These are phyloP conservation scores for Cytospora chrysosperma DNA, from an alignment of 2,329 filamentous ascomycete genomes.

Conservation along the genomic window DNA sequence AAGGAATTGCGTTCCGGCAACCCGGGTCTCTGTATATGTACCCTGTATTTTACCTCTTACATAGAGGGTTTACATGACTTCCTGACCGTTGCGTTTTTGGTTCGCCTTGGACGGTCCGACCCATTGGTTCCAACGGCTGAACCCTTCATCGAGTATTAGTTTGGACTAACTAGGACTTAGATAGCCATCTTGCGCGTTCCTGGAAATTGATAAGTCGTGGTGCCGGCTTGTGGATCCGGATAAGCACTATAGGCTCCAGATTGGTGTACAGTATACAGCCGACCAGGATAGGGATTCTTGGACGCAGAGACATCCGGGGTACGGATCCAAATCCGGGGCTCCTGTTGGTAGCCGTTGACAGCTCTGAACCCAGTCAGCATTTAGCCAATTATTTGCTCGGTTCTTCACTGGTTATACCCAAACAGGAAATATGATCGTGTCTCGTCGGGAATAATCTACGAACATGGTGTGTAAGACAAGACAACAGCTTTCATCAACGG, in stretches of 20 bases:
- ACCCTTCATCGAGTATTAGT: not conserved
- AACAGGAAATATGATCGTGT: not conserved
- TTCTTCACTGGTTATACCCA: not conserved
- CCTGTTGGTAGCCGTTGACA: not conserved
- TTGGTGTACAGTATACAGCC: conserved; percentile 13
- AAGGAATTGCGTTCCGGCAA: not conserved
- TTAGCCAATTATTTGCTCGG: conserved; percentile 6
- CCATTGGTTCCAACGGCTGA: not conserved
- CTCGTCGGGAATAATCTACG: not conserved
- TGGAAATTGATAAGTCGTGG: conserved; percentile 8
- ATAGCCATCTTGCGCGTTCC: conserved; percentile 6
- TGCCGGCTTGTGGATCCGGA: conserved; percentile 6
- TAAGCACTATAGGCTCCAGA: not conserved
- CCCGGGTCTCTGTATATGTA: not conserved
- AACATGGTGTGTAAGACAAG: not conserved
- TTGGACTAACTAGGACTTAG: not conserved
- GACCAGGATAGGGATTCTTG: not conserved
- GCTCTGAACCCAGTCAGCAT: not conserved
- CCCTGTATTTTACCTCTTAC: too few species aligned
- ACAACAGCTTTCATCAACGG: not conserved
- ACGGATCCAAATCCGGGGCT: not conserved
- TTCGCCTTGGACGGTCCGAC: not conserved
- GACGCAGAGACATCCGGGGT: not conserved
- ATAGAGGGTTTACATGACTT: not conserved
- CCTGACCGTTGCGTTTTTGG: not conserved